Base-by-base conservation (phyloP, 1,284 basidiomycete species). In the Tilletia indica region DNA sequence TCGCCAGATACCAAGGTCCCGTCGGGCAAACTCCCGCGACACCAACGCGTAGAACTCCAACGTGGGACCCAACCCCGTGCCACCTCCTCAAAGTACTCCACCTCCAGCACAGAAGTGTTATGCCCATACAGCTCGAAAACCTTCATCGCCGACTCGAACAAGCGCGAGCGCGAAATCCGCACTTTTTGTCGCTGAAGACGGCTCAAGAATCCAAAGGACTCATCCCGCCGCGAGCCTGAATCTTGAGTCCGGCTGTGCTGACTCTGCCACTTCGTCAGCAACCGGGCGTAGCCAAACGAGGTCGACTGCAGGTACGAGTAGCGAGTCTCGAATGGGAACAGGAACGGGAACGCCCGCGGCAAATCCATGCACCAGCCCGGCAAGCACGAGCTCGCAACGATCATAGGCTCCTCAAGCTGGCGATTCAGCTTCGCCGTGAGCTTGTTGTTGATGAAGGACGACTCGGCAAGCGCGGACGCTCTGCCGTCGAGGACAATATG, bases 41-140 rank as follows among this genome's bases (percentile, higher is more conserved):
- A 94, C 94, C 68, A 98, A 87, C 49, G 94, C 91, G 85, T 97
- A 98, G 86, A 99, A 98, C 86, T 98, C 97, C 47, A 99, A 88
- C n/a, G 97, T 99, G 5, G 95, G 97, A 2, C 97, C 97, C 12
- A 99, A 87, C 39, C 97, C 97, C 2, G 97, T 99, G 31, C 97
- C 68, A 97, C 96, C 87, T 99, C 97, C 82, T 97, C 94, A 83
- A 98, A 98, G 87, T 98, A 99, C 85, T 99, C 95, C 69, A 99
- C 93, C 84, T 99, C 96, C 25, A 99, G 88, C 61, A 98, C 90
- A 0, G 93, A 94, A 5, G 92, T 92, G 12, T 92, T 94, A 0
- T 85, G 85, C 6, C 94, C 96, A 81, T 98, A 99, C 34, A 99
- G 87, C 86, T 99, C 96, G 78, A 99, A 94, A 2, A 98, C 96